Evolutionary conservation across 1,284 basidiomycete genomes (phyloP).

Genomic region (Heterobasidion annosum): DNA sequence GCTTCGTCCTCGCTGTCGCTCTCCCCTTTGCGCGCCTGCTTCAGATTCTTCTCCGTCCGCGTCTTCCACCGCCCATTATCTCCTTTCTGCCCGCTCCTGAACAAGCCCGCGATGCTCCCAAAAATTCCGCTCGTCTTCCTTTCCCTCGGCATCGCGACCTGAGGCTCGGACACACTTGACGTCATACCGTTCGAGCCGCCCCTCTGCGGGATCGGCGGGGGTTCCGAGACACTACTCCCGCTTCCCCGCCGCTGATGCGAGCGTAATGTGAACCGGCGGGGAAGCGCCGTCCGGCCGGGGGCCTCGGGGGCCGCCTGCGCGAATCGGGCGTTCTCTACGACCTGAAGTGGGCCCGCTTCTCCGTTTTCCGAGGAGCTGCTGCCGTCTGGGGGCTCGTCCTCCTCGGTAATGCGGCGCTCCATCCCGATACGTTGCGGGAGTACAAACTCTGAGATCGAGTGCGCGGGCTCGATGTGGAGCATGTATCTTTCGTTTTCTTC

Average conservation of each 20-base stretch:
- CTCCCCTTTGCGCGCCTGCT: slow-evolving; percentile 14
- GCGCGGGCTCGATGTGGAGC: slow-evolving; percentile 43
- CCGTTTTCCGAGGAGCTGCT: slow-evolving; percentile 12
- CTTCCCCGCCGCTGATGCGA: slow-evolving; percentile 1
- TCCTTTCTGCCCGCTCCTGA: slow-evolving; percentile 14
- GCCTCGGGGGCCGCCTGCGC: neutral
- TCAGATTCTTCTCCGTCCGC: slow-evolving; percentile 39
- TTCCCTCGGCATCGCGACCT: neutral
- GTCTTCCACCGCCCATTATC: slow-evolving; percentile 19
- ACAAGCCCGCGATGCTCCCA: slow-evolving; percentile 30
- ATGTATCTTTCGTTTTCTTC: slow-evolving; percentile 4
- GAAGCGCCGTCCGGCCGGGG: neutral
- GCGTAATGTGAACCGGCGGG: slow-evolving; percentile 2
- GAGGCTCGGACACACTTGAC: neutral
- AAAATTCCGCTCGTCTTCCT: slow-evolving; percentile 23
- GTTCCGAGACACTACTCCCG: slow-evolving; percentile 6
- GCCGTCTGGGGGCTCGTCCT: slow-evolving; percentile 16
- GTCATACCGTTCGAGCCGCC: neutral
- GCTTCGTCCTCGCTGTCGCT: slow-evolving; percentile 23
- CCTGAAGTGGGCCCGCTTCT: slow-evolving; percentile 23
- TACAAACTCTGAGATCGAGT: slow-evolving; percentile 39
- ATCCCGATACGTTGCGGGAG: slow-evolving; percentile 17
- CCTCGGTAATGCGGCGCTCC: slow-evolving; percentile 34
- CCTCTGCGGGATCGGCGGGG: neutral
- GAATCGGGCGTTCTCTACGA: slow-evolving; percentile 58